These are phyloP conservation scores for Calocera cornea DNA, from an alignment of 768 basidiomycete species.

Conservation along the genomic window DNA sequence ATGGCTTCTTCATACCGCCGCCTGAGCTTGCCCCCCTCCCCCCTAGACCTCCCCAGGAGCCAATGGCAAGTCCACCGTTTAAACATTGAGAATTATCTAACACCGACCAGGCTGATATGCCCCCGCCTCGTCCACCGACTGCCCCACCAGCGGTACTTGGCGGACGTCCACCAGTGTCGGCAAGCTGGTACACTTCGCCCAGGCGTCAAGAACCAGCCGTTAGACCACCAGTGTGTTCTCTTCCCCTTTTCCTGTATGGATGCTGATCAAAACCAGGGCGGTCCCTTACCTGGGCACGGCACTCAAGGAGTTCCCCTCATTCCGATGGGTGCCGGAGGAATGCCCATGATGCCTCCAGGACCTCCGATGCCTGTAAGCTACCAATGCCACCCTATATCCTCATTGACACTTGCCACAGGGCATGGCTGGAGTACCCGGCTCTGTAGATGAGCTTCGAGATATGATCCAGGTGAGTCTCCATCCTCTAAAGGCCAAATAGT, in stretches of 20 bases:
- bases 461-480: constrained; percentile 25
- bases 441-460: constrained; percentile 57
- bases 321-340: background rate
- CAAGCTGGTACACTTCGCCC: background rate
- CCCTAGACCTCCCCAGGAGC: background rate
- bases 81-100: background rate
- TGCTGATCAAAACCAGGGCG: background rate
- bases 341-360: background rate
- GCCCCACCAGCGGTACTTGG: background rate
- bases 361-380: background rate
- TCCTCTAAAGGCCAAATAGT: background rate
- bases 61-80: background rate
- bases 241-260: background rate
- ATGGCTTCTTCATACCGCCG: background rate
- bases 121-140: background rate
- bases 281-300: background rate
- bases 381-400: background rate
- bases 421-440: constrained; percentile 19
- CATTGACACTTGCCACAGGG: background rate
- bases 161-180: background rate
- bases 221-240: background rate
- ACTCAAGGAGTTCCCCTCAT: background rate
- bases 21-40: background rate
- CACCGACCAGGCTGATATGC: background rate
- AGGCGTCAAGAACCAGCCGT: background rate